A percentile compares a stretch with the other conserved stretches of the same genome.
phyloP scores from a whole-genome alignment of 2,329 filamentous ascomycete species.

The Raffaelea arxii region DNA sequence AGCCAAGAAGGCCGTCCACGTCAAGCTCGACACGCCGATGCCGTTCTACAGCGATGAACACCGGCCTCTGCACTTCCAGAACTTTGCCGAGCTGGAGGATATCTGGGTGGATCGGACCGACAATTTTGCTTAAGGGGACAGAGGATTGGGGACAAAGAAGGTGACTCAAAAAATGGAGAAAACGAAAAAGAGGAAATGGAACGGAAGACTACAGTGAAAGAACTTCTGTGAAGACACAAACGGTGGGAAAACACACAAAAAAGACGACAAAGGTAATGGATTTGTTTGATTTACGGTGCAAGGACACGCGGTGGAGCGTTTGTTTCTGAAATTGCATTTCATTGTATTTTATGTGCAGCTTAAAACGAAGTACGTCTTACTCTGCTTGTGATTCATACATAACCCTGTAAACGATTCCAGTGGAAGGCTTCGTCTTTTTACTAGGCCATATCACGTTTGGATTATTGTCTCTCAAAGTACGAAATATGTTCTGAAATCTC shows the following conservation, averaged over 20 bases:
- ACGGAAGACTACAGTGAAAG: not conserved
- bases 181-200: not conserved
- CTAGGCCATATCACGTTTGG: no score
- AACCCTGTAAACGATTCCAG: no score
- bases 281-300: not conserved
- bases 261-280: no score
- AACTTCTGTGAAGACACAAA: not conserved
- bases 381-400: no score
- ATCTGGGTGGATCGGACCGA: conserved; percentile 90
- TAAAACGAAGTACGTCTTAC: no score
- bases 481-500: no score
- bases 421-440: no score
- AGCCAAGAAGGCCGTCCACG: conserved; percentile 83
- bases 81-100: conserved; percentile 94
- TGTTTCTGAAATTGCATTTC: not conserved
- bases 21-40: conserved; percentile 85
- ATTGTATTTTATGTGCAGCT: no score
- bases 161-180: not conserved
- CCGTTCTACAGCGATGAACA: conserved; percentile 90
- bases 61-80: conserved; percentile 89
- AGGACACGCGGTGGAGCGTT: not conserved
- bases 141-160: not conserved
- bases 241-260: no score
- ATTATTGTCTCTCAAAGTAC: no score
- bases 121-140: conserved; percentile 76